Conservation (phyloP, 495 filamentous ascomycete species). For the Platismatia glauca region DNA sequence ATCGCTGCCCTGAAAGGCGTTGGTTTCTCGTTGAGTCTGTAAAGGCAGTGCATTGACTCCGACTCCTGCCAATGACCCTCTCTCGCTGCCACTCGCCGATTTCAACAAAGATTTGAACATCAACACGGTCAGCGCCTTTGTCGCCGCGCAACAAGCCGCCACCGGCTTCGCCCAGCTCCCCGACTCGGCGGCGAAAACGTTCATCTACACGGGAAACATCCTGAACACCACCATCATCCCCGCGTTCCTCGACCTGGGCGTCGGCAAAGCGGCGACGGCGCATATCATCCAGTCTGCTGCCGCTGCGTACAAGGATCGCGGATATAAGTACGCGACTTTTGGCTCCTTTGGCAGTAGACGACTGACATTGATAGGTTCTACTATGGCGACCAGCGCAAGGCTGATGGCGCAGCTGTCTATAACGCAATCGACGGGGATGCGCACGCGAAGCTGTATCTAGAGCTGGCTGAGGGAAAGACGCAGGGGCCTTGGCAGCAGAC, state of each 20-base stretch:
- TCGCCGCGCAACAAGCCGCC: conserved; percentile 6
- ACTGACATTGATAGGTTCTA: conserved; percentile 5
- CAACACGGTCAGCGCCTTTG: conserved; percentile 4
- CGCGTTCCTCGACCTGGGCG: background rate
- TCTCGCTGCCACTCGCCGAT: conserved; percentile 2
- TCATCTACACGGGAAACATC: conserved; percentile 10
- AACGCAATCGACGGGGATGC: background rate
- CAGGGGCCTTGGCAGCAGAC: conserved; percentile 5
- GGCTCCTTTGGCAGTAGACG: background rate
- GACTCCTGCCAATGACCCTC: background rate
- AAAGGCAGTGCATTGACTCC: background rate
- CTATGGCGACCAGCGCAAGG: conserved; percentile 8
- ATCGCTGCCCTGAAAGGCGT: background rate
- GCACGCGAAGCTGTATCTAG: conserved; percentile 4
- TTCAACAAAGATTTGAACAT: conserved; percentile 5
- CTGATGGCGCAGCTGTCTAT: background rate
- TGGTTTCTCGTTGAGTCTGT: background rate
- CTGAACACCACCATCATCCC: background rate
- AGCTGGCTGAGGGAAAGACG: background rate
- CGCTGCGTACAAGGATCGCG: background rate
- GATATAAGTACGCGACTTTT: background rate
- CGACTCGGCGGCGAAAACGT: background rate
- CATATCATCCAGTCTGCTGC: background rate
- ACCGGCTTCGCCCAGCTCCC: background rate
- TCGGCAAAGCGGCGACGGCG: conserved; percentile 6